Conservation (phyloP, 73 alveolate species). For the Paramecium primaurelia region DNA sequence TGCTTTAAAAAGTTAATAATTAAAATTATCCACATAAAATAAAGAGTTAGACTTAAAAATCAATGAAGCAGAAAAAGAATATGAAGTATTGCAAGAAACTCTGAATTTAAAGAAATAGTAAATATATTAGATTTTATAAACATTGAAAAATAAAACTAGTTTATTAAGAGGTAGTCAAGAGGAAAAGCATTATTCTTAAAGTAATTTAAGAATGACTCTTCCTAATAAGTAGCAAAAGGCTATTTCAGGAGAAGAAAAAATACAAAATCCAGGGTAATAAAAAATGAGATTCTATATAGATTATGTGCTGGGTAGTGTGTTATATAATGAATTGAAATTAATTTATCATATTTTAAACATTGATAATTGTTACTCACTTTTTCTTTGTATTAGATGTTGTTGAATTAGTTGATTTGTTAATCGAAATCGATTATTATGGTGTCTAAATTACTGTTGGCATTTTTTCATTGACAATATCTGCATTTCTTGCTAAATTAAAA, state of each 20-base stretch:
- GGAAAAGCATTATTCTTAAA: constrained; percentile 6
- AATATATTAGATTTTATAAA: not conserved
- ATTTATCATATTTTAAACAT: not conserved
- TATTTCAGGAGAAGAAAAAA: not conserved
- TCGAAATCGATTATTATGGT: not conserved
- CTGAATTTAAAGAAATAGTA: not conserved
- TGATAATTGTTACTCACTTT: not conserved
- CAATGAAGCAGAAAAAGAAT: not conserved
- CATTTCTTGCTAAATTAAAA: not conserved
- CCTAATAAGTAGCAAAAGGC: not conserved
- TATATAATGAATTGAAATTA: not conserved
- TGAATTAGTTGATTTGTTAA: not conserved
- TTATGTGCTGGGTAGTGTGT: not conserved
- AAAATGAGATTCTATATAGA: not conserved
- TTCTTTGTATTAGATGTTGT: not conserved
- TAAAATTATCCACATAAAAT: not conserved
- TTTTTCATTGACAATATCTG: constrained; percentile 21
- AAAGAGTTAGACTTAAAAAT: not conserved
- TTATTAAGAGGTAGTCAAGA: not conserved
- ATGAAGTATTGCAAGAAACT: not conserved
- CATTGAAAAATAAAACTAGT: not conserved
- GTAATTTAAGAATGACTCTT: not conserved
- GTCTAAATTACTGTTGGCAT: not conserved
- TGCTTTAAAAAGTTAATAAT: not conserved
- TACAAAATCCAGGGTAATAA: not conserved